phyloP scores from a whole-genome alignment of 1,139 yeast species.

The Saccharomyces hybrid region DNA sequence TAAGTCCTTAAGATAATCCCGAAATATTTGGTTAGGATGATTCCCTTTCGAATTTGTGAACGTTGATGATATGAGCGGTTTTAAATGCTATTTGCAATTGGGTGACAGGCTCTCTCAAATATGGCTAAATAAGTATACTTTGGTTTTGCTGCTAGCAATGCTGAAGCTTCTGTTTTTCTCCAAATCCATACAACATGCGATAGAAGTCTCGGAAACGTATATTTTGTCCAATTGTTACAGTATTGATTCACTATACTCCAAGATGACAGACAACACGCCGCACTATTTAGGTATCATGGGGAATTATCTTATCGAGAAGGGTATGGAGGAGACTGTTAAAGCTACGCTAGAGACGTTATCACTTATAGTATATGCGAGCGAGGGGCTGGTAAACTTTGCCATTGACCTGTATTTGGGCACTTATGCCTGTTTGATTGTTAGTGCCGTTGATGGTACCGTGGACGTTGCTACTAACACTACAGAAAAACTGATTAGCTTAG shows the following conservation, averaged over 20 bases:
- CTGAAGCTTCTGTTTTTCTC: slow-evolving; percentile 46
- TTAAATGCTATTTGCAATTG: slow-evolving; percentile 34
- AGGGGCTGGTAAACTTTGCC: slow-evolving; percentile 53
- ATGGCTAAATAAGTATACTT: slow-evolving; percentile 51
- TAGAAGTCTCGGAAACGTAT: slow-evolving; percentile 34
- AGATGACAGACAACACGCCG: slow-evolving; percentile 43
- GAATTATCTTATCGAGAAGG: slow-evolving; percentile 42
- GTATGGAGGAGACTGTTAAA: slow-evolving; percentile 41
- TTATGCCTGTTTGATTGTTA: slow-evolving; percentile 69
- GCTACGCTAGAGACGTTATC: slow-evolving; percentile 38
- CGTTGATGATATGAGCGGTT: background rate
- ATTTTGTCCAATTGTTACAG: slow-evolving; percentile 39
- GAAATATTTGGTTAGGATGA: background rate
- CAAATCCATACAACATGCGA: slow-evolving; percentile 36
- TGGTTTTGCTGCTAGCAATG: slow-evolving; percentile 40
- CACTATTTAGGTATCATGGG: slow-evolving; percentile 48
- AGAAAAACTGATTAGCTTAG: slow-evolving; percentile 48
- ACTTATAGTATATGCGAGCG: slow-evolving; percentile 47
- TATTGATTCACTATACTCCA: slow-evolving; percentile 40
- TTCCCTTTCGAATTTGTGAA: background rate
- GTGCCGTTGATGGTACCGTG: slow-evolving; percentile 65
- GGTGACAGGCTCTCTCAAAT: slow-evolving; percentile 49
- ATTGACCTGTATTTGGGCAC: slow-evolving; percentile 77
- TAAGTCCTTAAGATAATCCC: background rate
- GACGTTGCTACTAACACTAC: slow-evolving; percentile 70